Evolutionary conservation across 352 stramenopile species (phyloP).

Genomic region (Pythium sukuiense): DNA sequence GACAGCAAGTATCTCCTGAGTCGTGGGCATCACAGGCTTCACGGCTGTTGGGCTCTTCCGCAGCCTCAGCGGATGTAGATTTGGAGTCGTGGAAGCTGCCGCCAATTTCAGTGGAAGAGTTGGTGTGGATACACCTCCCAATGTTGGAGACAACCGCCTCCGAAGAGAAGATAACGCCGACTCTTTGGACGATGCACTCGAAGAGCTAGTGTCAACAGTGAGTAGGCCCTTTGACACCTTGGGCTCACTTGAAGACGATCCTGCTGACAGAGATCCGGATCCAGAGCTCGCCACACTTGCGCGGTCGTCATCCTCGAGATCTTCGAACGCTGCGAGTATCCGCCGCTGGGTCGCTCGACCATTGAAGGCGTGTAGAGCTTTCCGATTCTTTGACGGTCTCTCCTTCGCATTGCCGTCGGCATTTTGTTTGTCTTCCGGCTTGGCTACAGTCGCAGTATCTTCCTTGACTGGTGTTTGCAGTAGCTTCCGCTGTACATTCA

Average conservation of each 20-base stretch:
- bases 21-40: background rate
- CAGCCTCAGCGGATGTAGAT: slow-evolving; percentile 25
- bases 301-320: background rate
- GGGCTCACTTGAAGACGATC: background rate
- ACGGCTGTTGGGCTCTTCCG: slow-evolving; percentile 18
- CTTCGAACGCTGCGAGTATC: slow-evolving; percentile 1
- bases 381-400: slow-evolving; percentile 4
- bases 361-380: slow-evolving; percentile 4
- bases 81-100: slow-evolving; percentile 5
- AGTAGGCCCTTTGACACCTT: background rate
- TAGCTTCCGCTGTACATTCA: slow-evolving; percentile 66
- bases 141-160: slow-evolving; percentile 17
- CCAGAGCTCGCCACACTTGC: slow-evolving; percentile 3
- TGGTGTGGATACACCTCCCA: slow-evolving; percentile 16
- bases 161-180: background rate
- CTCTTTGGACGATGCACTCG: background rate
- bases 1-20: background rate
- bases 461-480: slow-evolving; percentile 71
- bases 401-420: slow-evolving; percentile 1
- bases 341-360: slow-evolving; percentile 15
- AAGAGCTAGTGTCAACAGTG: background rate
- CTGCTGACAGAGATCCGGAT: background rate
- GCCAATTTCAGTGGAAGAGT: slow-evolving; percentile 15
- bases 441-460: background rate
- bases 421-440: background rate